Evolutionary conservation across 345 rosid genomes (phyloP).

Genomic region (Dipteronia dyeriana): DNA sequence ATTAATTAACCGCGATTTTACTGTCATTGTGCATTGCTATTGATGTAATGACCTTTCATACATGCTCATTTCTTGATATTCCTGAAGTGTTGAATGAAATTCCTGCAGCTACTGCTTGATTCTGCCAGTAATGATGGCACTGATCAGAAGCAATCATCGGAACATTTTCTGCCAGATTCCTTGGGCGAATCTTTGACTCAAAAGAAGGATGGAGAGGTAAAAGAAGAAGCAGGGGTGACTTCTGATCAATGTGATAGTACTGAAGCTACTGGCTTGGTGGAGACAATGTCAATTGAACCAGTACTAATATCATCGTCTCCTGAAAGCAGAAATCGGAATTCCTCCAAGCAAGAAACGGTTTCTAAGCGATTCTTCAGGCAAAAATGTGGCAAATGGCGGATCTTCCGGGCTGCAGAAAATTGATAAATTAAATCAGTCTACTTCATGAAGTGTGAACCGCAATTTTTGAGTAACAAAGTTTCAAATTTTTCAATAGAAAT

Average conservation of each 20-base stretch:
- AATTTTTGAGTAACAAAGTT: too few relatives aligned
- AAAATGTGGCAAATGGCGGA: background rate
- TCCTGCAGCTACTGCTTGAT: too few relatives aligned
- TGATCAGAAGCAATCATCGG: background rate
- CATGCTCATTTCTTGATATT: too few relatives aligned
- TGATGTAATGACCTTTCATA: too few relatives aligned
- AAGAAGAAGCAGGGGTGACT: conserved; percentile 1
- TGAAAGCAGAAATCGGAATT: background rate
- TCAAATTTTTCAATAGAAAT: too few relatives aligned
- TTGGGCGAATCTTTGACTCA: background rate
- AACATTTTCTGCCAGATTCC: background rate
- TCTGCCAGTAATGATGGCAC: background rate
- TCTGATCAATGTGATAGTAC: background rate
- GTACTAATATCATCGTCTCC: background rate
- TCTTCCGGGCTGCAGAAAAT: background rate
- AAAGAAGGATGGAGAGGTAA: background rate
- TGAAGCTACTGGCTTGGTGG: background rate
- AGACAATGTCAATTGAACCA: background rate
- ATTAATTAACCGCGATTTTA: too few relatives aligned
- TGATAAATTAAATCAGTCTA: background rate
- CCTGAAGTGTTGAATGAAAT: too few relatives aligned
- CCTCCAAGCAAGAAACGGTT: background rate
- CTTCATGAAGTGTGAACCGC: too few relatives aligned
- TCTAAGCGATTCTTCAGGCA: background rate
- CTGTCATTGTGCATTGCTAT: too few relatives aligned